Base-by-base conservation (phyloP, 345 rosid genomes). In the Anacardium occidentale region DNA sequence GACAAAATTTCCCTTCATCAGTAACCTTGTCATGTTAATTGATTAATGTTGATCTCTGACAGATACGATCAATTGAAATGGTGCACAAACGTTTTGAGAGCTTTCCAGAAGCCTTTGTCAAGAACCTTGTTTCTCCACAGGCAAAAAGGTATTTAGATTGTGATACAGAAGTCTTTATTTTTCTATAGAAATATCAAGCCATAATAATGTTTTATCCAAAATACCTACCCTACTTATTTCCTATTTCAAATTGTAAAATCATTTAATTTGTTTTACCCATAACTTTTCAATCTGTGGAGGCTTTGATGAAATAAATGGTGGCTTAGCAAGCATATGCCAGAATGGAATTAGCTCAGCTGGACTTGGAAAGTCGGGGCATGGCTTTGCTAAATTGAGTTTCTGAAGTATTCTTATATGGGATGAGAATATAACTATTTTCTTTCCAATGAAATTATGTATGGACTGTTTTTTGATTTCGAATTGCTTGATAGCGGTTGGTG, bases 41-140 rank as follows among this genome's bases (percentile, higher is more conserved):
- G 15, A 60, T 60, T 47, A 40, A 45, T 72, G 50, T 68, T 67
- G 58, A 44, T 70, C 61, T 66, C 37, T 77, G 67, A 61, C 80
- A 95, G 99, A 95, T 95, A 78, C 97, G 98, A 44, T 77, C 97
- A 47, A 86, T 90, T 37, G 99, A 95, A 80, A 95, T 95, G 99
- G 78, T 95, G 70, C 97, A 92, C 76, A 95, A 91, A 81, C 98
- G 99, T 77, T 95, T 92, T 83, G 98, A 95, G 93, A 88, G 91
- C 84, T 95, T 95, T 71, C 99, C 99, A 18, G 86, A 88, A 83
- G 99, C 93, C 60, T 95, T 95, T 84, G 85, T 85, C 64, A 76
- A 88, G 80, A 89, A 87, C 75, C 99, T 95, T 71, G 97, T 92
- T 73, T 92, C 94, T 42, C 79, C 81, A 22, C 78, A 77, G 66